phyloP scores from a whole-genome alignment of 768 basidiomycete genomes.

The Naganishia vishniacii region DNA sequence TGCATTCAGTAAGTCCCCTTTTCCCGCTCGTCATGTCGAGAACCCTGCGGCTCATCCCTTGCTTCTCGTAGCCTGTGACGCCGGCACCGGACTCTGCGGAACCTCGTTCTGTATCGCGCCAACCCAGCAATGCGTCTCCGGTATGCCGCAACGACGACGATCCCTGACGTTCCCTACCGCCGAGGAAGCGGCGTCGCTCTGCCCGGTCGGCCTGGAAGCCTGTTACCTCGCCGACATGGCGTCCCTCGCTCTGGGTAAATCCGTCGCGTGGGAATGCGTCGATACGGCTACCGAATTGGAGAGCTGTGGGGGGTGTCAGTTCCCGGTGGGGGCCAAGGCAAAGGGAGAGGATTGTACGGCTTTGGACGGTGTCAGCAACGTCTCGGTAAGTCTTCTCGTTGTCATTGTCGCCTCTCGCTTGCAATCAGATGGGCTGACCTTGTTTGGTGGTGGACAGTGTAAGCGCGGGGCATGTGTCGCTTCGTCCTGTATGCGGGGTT shows the following conservation, averaged over 20 bases:
- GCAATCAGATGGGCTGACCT: too few relatives aligned
- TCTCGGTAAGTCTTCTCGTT: background rate
- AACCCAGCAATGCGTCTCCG: background rate
- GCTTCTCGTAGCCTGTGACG: background rate
- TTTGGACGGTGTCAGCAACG: background rate
- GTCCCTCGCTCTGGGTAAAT: background rate
- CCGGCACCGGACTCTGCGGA: background rate
- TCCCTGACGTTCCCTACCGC: background rate
- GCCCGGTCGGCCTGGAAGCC: background rate
- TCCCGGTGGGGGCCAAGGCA: background rate
- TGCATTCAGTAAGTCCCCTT: background rate
- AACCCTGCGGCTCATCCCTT: background rate
- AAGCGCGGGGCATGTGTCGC: background rate
- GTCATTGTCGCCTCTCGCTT: too few relatives aligned
- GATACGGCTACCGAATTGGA: constrained; percentile 9
- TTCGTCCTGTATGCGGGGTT: background rate
- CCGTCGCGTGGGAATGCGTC: constrained; percentile 18
- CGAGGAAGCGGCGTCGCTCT: background rate
- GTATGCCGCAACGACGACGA: constrained; percentile 7
- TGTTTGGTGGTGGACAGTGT: constrained; percentile 1
- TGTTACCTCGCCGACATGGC: background rate
- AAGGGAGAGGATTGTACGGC: constrained; percentile 18
- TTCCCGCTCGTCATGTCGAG: too few relatives aligned
- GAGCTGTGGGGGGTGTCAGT: constrained; percentile 17
- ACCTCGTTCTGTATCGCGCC: background rate